Evolutionary conservation across 192 early-diverging fungal species (phyloP).

Genomic region (Podochytrium sp.): DNA sequence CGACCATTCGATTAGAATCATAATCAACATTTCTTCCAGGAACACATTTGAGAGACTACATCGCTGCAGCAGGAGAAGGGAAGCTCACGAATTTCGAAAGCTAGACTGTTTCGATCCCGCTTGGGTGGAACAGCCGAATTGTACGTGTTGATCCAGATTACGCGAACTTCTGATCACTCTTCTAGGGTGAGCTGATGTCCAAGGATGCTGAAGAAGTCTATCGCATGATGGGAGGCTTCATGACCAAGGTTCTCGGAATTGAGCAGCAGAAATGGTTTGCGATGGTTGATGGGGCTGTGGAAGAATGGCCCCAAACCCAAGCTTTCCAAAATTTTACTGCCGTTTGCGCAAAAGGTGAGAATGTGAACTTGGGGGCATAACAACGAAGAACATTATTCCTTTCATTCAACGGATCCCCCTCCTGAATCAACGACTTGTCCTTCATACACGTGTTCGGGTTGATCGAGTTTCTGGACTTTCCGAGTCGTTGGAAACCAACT

Average conservation of each 20-base stretch:
- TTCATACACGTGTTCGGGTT: conserved; percentile 25
- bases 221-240: neutral
- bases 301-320: neutral
- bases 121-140: too few species aligned
- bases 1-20: too few species aligned
- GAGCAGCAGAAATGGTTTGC: neutral
- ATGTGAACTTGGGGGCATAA: too few species aligned
- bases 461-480: neutral
- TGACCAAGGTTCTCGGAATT: neutral
- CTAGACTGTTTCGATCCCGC: too few species aligned
- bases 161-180: too few species aligned
- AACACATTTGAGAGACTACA: too few species aligned
- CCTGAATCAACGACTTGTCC: conserved; percentile 16
- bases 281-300: conserved; percentile 1
- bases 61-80: too few species aligned
- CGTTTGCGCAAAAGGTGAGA: too few species aligned
- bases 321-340: conserved; percentile 27
- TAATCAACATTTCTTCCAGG: too few species aligned
- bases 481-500: conserved; percentile 5
- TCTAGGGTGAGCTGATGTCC: too few species aligned
- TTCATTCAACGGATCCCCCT: conserved; percentile 20
- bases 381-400: conserved; percentile 22
- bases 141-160: too few species aligned
- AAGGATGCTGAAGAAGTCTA: neutral
- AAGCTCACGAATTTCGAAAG: too few species aligned